phyloP scores from a whole-genome alignment of 2,329 filamentous ascomycete species.

The Fusarium chlamydosporum region DNA sequence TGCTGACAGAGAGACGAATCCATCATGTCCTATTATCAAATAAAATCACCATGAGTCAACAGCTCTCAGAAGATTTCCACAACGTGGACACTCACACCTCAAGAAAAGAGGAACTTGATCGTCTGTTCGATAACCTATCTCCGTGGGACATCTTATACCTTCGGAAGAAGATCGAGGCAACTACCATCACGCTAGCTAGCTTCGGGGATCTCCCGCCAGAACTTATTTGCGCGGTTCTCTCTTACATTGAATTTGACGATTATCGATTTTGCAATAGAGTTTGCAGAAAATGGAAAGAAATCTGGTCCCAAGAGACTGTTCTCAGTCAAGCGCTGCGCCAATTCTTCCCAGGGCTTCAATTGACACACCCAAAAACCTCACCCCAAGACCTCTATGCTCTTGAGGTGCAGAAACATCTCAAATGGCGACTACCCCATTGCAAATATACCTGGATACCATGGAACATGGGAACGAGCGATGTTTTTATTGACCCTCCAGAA shows the following conservation, averaged over 20 bases:
- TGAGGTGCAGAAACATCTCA: conserved; percentile 27
- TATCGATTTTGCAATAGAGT: conserved; percentile 48
- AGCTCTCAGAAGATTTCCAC: not conserved
- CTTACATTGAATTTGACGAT: conserved; percentile 47
- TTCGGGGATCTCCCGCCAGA: conserved; percentile 51
- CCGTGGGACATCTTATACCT: conserved; percentile 51
- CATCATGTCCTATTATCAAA: not conserved
- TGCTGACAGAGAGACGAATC: not conserved
- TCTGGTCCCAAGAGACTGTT: conserved; percentile 48
- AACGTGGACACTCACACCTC: not conserved
- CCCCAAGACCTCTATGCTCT: conserved; percentile 29
- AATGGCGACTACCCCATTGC: conserved; percentile 24
- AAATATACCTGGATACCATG: conserved; percentile 29
- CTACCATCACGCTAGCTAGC: conserved; percentile 40
- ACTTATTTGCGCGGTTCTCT: conserved; percentile 46
- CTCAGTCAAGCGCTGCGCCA: conserved; percentile 37
- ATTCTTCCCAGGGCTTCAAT: conserved; percentile 51
- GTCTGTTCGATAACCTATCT: conserved; percentile 47
- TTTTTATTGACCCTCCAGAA: conserved; percentile 3
- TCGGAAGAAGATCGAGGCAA: conserved; percentile 36
- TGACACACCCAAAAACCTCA: conserved; percentile 24
- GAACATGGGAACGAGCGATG: conserved; percentile 29
- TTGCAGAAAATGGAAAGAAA: conserved; percentile 47
- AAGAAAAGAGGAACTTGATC: conserved; percentile 42
- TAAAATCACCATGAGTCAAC: not conserved